phyloP scores from a whole-genome alignment of 2,329 filamentous ascomycete species.

The Clonostachys sp. region DNA sequence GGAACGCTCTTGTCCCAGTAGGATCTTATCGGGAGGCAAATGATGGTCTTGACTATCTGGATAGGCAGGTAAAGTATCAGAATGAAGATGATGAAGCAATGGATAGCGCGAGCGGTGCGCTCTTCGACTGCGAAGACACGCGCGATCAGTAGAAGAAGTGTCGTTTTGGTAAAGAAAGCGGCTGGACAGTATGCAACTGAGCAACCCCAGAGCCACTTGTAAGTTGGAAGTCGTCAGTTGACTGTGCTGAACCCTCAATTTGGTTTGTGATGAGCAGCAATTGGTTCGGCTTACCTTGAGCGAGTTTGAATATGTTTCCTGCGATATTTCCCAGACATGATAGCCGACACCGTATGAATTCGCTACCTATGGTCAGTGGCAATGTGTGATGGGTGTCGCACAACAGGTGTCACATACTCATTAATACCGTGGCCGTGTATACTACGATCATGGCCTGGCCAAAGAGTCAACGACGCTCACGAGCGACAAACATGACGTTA shows the following conservation, averaged over 20 bases:
- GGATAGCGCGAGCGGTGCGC: slow-evolving; percentile 14
- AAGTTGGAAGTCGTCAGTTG: too few species aligned
- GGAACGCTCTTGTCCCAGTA: slow-evolving; percentile 14
- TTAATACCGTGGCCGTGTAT: too few species aligned
- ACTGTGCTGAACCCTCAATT: too few species aligned
- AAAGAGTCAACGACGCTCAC: background rate
- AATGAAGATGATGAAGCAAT: slow-evolving; percentile 16
- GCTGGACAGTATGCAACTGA: slow-evolving; percentile 19
- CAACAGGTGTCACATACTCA: too few species aligned
- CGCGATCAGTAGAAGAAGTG: slow-evolving; percentile 21
- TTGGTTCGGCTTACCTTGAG: too few species aligned
- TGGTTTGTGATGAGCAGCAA: too few species aligned
- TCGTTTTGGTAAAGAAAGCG: slow-evolving; percentile 21
- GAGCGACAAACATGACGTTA: background rate
- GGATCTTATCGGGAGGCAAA: slow-evolving; percentile 14
- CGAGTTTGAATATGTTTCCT: background rate
- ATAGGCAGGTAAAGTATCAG: slow-evolving; percentile 17
- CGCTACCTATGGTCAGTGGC: slow-evolving; percentile 7
- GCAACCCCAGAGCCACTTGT: slow-evolving; percentile 18
- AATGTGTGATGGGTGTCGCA: background rate
- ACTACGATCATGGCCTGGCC: background rate
- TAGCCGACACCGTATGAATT: slow-evolving; percentile 12
- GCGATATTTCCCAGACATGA: slow-evolving; percentile 13
- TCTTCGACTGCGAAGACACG: slow-evolving; percentile 18
- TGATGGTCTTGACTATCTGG: slow-evolving; percentile 14